Evolutionary conservation across 106 monocot species (phyloP).

Genomic region (Phalaenopsis aphrodite): DNA sequence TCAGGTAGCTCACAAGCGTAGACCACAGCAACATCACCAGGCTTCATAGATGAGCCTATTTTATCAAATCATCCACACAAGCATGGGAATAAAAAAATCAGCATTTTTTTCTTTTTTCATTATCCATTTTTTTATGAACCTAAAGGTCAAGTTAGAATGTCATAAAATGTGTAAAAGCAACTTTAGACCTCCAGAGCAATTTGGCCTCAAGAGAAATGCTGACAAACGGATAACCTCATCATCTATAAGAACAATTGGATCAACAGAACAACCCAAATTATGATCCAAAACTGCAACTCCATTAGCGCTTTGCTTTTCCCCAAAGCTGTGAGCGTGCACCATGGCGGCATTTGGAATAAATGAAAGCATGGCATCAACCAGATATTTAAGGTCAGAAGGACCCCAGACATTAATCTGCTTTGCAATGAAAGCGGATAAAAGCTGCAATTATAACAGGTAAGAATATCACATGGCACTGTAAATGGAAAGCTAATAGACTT

Average conservation of each 20-base stretch:
- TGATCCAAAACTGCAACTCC: constrained; percentile 16
- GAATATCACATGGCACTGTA: background rate
- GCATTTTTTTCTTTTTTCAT: background rate
- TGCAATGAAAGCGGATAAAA: constrained; percentile 3
- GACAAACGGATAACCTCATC: constrained; percentile 87
- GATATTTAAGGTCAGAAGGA: constrained; percentile 85
- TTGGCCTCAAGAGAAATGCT: constrained; percentile 62
- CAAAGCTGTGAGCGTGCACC: constrained; percentile 88
- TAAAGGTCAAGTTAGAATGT: constrained; percentile 4
- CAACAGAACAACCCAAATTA: background rate
- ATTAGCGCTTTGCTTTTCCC: constrained; percentile 20
- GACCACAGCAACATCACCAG: constrained; percentile 78
- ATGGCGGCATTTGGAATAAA: constrained; percentile 92
- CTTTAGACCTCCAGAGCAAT: constrained; percentile 12
- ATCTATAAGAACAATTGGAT: constrained; percentile 73
- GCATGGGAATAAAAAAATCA: background rate
- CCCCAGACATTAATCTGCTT: constrained; percentile 95
- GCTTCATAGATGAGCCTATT: constrained; percentile 33
- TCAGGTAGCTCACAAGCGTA: constrained; percentile 93
- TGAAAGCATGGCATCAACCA: constrained; percentile 84
- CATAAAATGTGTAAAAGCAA: background rate
- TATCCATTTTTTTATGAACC: constrained; percentile 1
- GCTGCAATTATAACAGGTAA: background rate
- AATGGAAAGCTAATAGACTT: constrained; percentile 21
- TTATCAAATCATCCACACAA: constrained; percentile 10